Percentiles rank a stretch among this genome's conserved stretches.
Evolutionary conservation across 371 early-diverging fungal genomes (phyloP).

Genomic region (Coemansia sp.): DNA sequence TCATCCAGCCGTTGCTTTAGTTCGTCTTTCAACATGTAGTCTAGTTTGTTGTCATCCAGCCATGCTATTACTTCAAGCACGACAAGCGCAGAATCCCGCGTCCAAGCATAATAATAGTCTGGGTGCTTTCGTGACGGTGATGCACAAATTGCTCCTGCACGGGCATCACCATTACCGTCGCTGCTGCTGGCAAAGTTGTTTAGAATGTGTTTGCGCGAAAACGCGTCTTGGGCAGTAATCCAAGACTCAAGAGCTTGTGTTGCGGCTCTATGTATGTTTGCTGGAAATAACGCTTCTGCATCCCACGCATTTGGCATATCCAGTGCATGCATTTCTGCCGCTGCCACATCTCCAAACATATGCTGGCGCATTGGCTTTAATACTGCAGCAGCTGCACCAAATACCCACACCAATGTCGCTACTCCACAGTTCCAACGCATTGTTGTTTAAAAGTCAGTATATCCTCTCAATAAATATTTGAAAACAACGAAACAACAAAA

Average conservation of each 20-base stretch:
- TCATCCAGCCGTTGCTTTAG: conserved; percentile 11
- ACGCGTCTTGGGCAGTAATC: conserved; percentile 10
- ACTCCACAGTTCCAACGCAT: too few relatives aligned
- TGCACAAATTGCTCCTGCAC: conserved; percentile 56
- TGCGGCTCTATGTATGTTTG: background rate
- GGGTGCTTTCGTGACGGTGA: conserved; percentile 58
- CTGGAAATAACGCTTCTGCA: too few relatives aligned
- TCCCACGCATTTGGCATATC: too few relatives aligned
- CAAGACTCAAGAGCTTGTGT: conserved; percentile 10
- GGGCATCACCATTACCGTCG: conserved; percentile 12
- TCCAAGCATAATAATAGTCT: conserved; percentile 79
- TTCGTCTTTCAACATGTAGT: conserved; percentile 3
- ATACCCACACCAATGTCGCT: too few relatives aligned
- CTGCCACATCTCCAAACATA: too few relatives aligned
- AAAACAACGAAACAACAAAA: too few relatives aligned
- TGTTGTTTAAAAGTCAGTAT: too few relatives aligned
- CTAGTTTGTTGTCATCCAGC: background rate
- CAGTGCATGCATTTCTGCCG: too few relatives aligned
- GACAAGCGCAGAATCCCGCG: conserved; percentile 69
- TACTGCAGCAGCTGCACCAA: too few relatives aligned
- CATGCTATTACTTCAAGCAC: conserved; percentile 54
- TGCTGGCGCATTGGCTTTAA: too few relatives aligned
- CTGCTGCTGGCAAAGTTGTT: conserved; percentile 37
- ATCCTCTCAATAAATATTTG: too few relatives aligned
- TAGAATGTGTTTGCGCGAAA: conserved; percentile 11